phyloP scores from a whole-genome alignment of 176 grass and related monocot genomes.

The Cocos nucifera region DNA sequence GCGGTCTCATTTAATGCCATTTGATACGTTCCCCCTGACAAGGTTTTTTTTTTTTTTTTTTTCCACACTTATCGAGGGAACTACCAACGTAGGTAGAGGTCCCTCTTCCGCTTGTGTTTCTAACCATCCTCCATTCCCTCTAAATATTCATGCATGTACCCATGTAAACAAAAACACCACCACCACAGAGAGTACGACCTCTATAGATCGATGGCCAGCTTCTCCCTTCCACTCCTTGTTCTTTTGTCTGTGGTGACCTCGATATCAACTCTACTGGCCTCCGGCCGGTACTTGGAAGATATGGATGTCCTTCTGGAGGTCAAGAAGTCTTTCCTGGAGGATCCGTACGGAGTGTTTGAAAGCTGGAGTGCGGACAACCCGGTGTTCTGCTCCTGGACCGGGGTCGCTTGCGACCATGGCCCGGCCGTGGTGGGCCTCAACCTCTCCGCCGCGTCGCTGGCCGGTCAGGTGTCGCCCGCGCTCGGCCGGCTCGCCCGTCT shows the following conservation, averaged over 20 bases:
- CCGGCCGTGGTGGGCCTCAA: conserved; percentile 49
- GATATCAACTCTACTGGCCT: conserved; percentile 13
- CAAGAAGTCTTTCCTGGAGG: conserved; percentile 49
- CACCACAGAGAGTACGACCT: conserved; percentile 11
- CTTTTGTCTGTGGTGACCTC: not conserved
- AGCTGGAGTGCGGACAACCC: conserved; percentile 33
- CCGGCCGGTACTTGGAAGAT: conserved; percentile 4
- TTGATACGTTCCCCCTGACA: too few relatives aligned
- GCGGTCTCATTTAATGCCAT: not conserved
- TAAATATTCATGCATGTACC: conserved; percentile 26
- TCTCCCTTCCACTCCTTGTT: not conserved
- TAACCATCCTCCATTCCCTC: conserved; percentile 18
- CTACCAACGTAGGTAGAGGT: too few relatives aligned
- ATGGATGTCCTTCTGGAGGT: conserved; percentile 50
- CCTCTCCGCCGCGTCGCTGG: conserved; percentile 53
- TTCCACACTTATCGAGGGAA: not conserved
- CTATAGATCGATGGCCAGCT: conserved; percentile 12
- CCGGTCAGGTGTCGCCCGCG: conserved; percentile 34
- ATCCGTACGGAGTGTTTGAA: conserved; percentile 30
- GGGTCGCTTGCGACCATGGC: conserved; percentile 52
- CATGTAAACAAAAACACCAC: conserved; percentile 22
- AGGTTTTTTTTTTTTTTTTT: not conserved
- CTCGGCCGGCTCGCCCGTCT: conserved; percentile 43
- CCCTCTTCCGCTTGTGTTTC: not conserved
- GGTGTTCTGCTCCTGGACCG: conserved; percentile 62